Base-by-base conservation (phyloP, 305 asterid species). In the Rubia tinctorum region DNA sequence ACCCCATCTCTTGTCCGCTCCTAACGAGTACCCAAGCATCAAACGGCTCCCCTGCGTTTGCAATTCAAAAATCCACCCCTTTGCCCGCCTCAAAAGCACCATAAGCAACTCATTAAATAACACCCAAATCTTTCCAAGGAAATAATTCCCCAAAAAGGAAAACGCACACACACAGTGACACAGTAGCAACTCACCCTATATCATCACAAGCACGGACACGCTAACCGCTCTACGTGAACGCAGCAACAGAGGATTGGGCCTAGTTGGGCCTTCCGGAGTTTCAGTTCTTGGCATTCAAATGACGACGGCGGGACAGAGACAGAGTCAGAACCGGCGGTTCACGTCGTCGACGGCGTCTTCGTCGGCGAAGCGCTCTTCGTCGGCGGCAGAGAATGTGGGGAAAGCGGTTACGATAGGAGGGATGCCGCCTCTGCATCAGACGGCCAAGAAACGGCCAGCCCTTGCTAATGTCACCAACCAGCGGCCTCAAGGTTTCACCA, bases 361-460 rank as follows among this genome's bases (percentile, higher is more conserved):
- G 63, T 87, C 90, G 71, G 89, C 89, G 61, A 89, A 92, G 72
- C 82, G 91, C 18, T 86, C 90, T 0, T 79, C 84, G 14, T 63
- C 37, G 40, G 37, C 83, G 62, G 74, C 90, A 45, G 98, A 92
- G 66, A 87, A 79, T 80, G 64, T 59, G 0, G 91, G 89, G 71
- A 89, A 86, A 74, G 71, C 76, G 69, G 23, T 74, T 67, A 8
- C 81, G 25, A 5, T 75, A 79, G 5, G 82, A 22, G 59, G 78
- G 40, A 5, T 64, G 5, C 72, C 76, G 43, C 56, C 81, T 7
- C 80, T 74, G 51, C 81, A 78, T 65, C 83, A 78, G 39, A 39
- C 58, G 43, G 86, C 87, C 75, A 91, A 91, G 92, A 93, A 91
- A 64, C 86, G 98, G 0, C 93, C 95, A n/a, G 97, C 98, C 58